These are phyloP conservation scores for Annulohypoxylon maeteangense DNA, from an alignment of 495 filamentous ascomycete genomes.

Conservation along the genomic window DNA sequence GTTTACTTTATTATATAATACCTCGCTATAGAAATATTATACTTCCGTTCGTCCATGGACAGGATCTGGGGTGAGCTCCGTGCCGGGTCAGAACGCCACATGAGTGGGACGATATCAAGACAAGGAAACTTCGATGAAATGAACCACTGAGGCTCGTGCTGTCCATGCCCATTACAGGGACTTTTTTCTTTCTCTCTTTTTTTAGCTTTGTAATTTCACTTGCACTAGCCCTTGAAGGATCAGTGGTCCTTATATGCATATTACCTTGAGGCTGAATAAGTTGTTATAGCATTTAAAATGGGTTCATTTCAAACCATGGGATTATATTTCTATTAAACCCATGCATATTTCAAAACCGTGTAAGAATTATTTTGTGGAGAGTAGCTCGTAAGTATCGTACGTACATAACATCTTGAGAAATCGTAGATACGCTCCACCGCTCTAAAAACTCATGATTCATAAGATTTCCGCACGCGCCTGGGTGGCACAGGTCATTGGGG, in stretches of 20 bases:
- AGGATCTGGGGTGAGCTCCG: not conserved
- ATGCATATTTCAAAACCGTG: not conserved
- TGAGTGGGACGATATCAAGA: not conserved
- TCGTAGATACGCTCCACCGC: not conserved
- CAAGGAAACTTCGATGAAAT: not conserved
- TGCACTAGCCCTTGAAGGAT: not conserved
- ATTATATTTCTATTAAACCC: not conserved
- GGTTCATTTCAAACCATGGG: not conserved
- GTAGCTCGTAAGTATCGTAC: not conserved
- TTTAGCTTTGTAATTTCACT: not conserved
- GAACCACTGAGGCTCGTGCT: not conserved
- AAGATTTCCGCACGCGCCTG: not conserved
- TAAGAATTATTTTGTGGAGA: not conserved
- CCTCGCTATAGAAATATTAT: not conserved
- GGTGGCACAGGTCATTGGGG: not conserved
- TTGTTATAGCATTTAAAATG: not conserved
- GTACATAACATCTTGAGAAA: not conserved
- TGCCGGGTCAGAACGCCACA: not conserved
- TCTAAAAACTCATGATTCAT: conserved; percentile 1
- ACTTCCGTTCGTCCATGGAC: not conserved
- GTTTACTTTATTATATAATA: not conserved
- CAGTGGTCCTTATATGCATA: not conserved
- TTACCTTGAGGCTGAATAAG: not conserved
- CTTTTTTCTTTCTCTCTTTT: not conserved
- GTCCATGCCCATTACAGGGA: not conserved